Evolutionary conservation across 2,329 filamentous ascomycete genomes (phyloP), one percentile per base, ranked within the genome.

Genomic region (Madurella mycetomatis): DNA sequence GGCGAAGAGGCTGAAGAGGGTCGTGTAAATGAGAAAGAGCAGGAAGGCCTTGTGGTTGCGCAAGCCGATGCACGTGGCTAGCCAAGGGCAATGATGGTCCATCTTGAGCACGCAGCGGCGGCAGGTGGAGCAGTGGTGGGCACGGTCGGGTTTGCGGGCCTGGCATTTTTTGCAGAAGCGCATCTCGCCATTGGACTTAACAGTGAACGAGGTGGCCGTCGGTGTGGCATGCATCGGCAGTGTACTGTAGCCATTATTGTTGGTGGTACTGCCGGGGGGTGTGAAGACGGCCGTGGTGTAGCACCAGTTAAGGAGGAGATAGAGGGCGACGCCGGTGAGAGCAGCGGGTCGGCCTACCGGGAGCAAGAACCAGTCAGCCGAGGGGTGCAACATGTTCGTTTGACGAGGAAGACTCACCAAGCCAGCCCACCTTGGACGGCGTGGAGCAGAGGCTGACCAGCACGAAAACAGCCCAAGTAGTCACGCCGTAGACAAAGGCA

Each of bases 81-180:
- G 80, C 94, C 94, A 99, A 15, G 94, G 94, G 70, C 94, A 99
- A 74, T 99, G 94, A 71, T 99, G 94, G 69, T 99, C 94, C 94
- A 99, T 99, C 78, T 99, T 99, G 70, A 99, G 79, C 25, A 99
- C 92, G 70, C 94, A 99, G 66, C 88, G 87, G 62, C 87, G 84
- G 73, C 94, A 99, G 4, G 91, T 95, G 11, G 90, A 95, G 79
- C 94, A 99, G 76, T 99, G 94, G 71, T 99, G 94, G 32, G 92
- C 85, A 57, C 94, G 89, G 73, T 99, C 94, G 41, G 94, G 94
- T 75, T 99, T 99, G 59, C 88, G 84, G 49, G 86, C 86, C 74
- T 95, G 89, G 72, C 94, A 99, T 74, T 99, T 99, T 75, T 97
- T 97, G 80, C 94, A 99, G 76, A 87, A 97, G 52, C 94, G 84